These are phyloP conservation scores for Triticum turgidum DNA, from an alignment of 176 grass and related monocot species.

Conservation along the genomic window DNA sequence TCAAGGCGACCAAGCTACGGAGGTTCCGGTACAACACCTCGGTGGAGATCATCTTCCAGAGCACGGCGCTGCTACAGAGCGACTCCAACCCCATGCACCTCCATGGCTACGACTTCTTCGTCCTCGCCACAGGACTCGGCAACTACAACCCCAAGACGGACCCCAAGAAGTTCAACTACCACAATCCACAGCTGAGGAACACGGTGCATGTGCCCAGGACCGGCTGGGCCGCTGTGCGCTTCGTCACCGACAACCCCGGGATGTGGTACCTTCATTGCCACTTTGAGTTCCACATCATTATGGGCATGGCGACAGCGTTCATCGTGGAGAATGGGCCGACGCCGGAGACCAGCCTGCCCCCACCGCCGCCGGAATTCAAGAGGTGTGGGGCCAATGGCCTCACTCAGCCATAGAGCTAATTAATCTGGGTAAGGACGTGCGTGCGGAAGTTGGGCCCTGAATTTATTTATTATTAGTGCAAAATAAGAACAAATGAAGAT, in stretches of 20 bases:
- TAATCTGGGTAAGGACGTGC: background rate
- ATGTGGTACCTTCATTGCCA: constrained; percentile 15
- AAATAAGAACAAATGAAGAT: background rate
- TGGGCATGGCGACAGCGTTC: background rate
- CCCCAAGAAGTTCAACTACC: constrained; percentile 43
- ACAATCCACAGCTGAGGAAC: constrained; percentile 33
- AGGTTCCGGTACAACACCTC: constrained; percentile 40
- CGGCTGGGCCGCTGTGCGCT: background rate
- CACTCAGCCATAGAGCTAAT: background rate
- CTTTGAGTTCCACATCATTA: background rate
- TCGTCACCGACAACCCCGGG: constrained; percentile 11
- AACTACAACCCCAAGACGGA: constrained; percentile 58
- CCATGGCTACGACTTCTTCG: constrained; percentile 34
- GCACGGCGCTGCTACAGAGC: constrained; percentile 21
- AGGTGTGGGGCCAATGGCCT: background rate
- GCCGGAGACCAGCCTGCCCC: background rate
- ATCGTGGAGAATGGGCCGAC: background rate
- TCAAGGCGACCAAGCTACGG: constrained; percentile 42
- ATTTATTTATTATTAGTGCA: background rate
- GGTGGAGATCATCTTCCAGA: constrained; percentile 28
- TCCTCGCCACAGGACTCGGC: background rate
- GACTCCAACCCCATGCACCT: constrained; percentile 78
- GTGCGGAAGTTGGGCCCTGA: background rate
- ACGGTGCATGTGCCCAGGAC: constrained; percentile 12
- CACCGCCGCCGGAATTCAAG: background rate